Evolutionary conservation across 208 protist genomes (phyloP), one percentile per base, ranked within the genome.

Genomic region (Acanthamoeba lenticulata): DNA sequence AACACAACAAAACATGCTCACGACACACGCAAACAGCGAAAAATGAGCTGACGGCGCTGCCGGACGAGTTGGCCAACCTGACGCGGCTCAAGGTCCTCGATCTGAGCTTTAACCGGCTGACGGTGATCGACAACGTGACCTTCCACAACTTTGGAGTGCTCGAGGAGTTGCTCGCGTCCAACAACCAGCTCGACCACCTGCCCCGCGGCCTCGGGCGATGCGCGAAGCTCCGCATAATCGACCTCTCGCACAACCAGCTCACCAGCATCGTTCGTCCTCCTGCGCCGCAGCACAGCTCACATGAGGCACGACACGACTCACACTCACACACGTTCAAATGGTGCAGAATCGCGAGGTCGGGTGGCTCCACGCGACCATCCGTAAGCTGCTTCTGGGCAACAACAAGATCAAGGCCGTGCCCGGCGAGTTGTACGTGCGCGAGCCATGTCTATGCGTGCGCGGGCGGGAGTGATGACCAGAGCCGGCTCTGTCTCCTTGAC

Each of bases 161-260:
- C 38, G 83, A 90, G 57, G 83, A 90, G 29, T 4, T 90, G 19
- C 32, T 47, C 83, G 19, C 15, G 3, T 32, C 19, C 57, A 69
- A 90, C 38, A 90, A 90, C 34, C 83, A 45, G 57, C 83, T 90
- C 36, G 83, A 90, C n/a, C 83, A 90, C 32, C 57, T 90, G 19
- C 83, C 83, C 2, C 83, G 83, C 24, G 83, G 83, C 7, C 21
- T 90, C 29, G 83, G 83, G 2, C 45, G 45, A 17, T 72, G 47
- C 38, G 69, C 36, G 29, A 62, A 69, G 36, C 57, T 90, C 11
- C 83, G 83, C 27, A n/a, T 90, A 21, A 29, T 90, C 21, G 83
- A 90, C 55, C 83, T 90, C 7, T 90, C 83, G 13, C 47, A 69
- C 32, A 90, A 90, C 29, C 45, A 47, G 19, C 57, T 90, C 27